These are phyloP conservation scores for Globisporangium sylvaticum DNA, from an alignment of 352 stramenopile species.

Conservation along the genomic window DNA sequence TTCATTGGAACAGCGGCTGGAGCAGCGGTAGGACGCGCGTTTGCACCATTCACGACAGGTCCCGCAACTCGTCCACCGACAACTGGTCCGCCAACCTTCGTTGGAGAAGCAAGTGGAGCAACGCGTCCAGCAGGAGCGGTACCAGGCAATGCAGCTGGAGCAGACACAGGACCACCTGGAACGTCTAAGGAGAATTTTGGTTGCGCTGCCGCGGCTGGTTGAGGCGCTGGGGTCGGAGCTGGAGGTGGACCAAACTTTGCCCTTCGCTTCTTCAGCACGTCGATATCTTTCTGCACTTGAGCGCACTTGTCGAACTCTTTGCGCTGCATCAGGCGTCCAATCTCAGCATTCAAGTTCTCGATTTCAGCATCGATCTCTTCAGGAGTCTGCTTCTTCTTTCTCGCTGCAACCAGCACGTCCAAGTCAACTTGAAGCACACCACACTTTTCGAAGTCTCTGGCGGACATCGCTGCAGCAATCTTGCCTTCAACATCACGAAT, in stretches of 20 bases:
- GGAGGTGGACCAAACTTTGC: slow-evolving; percentile 49
- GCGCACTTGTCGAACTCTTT: slow-evolving; percentile 88
- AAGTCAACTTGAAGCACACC: slow-evolving; percentile 64
- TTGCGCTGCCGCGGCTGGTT: slow-evolving; percentile 3
- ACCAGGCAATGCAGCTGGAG: slow-evolving; percentile 46
- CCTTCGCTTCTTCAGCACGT: slow-evolving; percentile 66
- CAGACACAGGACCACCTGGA: slow-evolving; percentile 33
- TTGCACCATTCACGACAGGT: slow-evolving; percentile 10
- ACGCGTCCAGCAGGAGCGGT: slow-evolving; percentile 15
- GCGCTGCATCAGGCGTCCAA: slow-evolving; percentile 62
- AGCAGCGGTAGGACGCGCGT: not conserved
- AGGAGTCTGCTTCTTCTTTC: slow-evolving; percentile 85
- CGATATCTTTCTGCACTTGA: slow-evolving; percentile 82
- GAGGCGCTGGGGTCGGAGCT: slow-evolving; percentile 5
- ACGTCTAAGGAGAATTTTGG: slow-evolving; percentile 12
- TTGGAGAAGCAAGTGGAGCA: slow-evolving; percentile 11
- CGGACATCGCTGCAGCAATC: slow-evolving; percentile 74
- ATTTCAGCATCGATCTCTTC: slow-evolving; percentile 83
- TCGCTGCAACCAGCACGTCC: slow-evolving; percentile 58
- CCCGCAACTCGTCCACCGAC: slow-evolving; percentile 1
- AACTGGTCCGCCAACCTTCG: not conserved
- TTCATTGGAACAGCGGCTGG: slow-evolving; percentile 11
- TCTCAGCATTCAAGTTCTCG: slow-evolving; percentile 58
- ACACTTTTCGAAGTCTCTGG: slow-evolving; percentile 79
- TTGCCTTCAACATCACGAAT: slow-evolving; percentile 61